These are phyloP conservation scores for Penicillium pancosmium DNA, from an alignment of 495 filamentous ascomycete species.

Conservation along the genomic window DNA sequence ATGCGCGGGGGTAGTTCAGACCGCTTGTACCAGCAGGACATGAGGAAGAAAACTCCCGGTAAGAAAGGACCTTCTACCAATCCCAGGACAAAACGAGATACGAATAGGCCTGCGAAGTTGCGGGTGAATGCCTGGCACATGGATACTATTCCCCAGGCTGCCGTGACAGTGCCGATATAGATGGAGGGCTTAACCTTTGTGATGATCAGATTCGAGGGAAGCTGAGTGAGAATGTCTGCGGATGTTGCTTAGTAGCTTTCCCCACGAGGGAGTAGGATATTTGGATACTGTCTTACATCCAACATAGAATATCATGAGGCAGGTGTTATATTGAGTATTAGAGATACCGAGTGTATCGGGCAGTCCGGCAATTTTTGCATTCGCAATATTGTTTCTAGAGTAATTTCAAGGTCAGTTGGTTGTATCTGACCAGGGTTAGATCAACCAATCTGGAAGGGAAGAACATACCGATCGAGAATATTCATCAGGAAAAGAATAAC, in stretches of 20 bases:
- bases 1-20: conserved; percentile 52
- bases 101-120: conserved; percentile 14
- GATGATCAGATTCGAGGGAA: conserved; percentile 14
- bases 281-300: conserved; percentile 8
- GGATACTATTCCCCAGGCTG: conserved; percentile 13
- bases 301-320: conserved; percentile 17
- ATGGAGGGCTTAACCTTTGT: conserved; percentile 12
- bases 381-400: conserved; percentile 12
- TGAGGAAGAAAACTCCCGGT: conserved; percentile 39
- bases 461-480: conserved; percentile 14
- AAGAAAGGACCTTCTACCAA: conserved; percentile 15
- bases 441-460: not conserved
- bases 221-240: conserved; percentile 14
- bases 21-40: conserved; percentile 61
- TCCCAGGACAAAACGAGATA: conserved; percentile 11
- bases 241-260: not conserved
- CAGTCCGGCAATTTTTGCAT: conserved; percentile 12
- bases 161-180: conserved; percentile 12
- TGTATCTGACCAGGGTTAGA: too few relatives aligned
- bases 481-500: conserved; percentile 18
- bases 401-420: not conserved
- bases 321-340: conserved; percentile 11
- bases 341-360: conserved; percentile 11
- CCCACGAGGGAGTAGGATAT: not conserved
- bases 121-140: conserved; percentile 16